phyloP scores from a whole-genome alignment of 306 rosid species.

The Prunus mira region DNA sequence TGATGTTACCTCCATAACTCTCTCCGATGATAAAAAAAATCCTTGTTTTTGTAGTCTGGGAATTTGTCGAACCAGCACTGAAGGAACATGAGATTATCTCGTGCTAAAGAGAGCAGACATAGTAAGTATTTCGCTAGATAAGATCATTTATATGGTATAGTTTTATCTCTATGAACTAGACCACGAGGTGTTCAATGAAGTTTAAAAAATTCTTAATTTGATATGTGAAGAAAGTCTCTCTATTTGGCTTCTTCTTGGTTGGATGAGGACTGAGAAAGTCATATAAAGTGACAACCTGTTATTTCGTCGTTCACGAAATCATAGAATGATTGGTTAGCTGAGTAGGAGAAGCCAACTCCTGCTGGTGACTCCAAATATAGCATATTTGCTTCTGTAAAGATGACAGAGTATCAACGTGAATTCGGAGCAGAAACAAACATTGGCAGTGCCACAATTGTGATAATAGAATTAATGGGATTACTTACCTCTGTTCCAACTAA shows the following conservation, averaged over 20 bases:
- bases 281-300: constrained; percentile 38
- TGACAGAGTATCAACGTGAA: no score
- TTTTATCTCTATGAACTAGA: no score
- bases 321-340: constrained; percentile 53
- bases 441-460: no score
- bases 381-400: constrained; percentile 58
- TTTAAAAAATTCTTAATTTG: background rate
- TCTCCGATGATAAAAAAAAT: constrained; percentile 67
- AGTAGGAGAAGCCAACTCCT: constrained; percentile 87
- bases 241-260: background rate
- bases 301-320: constrained; percentile 37
- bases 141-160: background rate
- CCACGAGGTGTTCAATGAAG: no score
- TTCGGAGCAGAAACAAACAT: no score
- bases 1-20: constrained; percentile 61
- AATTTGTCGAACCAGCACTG: constrained; percentile 51
- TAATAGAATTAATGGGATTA: no score
- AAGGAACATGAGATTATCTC: constrained; percentile 64
- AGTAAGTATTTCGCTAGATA: no score
- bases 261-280: background rate
- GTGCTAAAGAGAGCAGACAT: constrained; percentile 33
- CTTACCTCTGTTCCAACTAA: constrained; percentile 68
- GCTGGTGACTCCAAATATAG: constrained; percentile 70
- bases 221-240: no score
- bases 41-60: constrained; percentile 46